Percentiles rank a stretch among this genome's conserved stretches.
These are phyloP conservation scores for Vitis rotundifolia DNA, from an alignment of 164 flowering plant genomes.

Conservation along the genomic window DNA sequence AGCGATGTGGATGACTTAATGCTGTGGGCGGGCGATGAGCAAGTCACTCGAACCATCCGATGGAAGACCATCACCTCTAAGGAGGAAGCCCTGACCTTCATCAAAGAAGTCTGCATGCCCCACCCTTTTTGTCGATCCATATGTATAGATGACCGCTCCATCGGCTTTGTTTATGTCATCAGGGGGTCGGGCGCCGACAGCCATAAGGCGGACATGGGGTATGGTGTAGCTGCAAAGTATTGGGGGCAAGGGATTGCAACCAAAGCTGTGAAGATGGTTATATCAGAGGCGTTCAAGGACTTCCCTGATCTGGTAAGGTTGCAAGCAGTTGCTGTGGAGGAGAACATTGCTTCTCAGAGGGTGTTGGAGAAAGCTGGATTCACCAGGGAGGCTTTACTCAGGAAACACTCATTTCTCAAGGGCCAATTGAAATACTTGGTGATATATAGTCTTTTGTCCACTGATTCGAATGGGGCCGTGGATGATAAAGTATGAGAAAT, in stretches of 20 bases:
- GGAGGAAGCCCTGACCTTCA: slow-evolving; percentile 33
- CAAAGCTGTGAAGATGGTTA: slow-evolving; percentile 30
- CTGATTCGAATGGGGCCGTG: background rate
- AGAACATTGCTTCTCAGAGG: slow-evolving; percentile 42
- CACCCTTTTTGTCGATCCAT: slow-evolving; percentile 46
- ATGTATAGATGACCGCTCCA: slow-evolving; percentile 33
- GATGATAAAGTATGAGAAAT: too few species aligned
- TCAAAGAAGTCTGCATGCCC: slow-evolving; percentile 27
- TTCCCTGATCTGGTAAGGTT: slow-evolving; percentile 34
- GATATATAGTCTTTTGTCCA: slow-evolving; percentile 29
- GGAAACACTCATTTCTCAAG: slow-evolving; percentile 31
- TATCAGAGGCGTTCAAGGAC: slow-evolving; percentile 31
- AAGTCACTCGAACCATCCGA: slow-evolving; percentile 18
- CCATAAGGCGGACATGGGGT: slow-evolving; percentile 32
- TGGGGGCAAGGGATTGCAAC: slow-evolving; percentile 43
- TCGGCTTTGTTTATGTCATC: slow-evolving; percentile 33
- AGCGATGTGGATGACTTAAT: slow-evolving; percentile 39
- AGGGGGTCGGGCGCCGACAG: slow-evolving; percentile 21
- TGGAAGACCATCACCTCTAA: slow-evolving; percentile 24
- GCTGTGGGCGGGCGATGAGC: slow-evolving; percentile 38
- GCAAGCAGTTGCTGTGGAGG: slow-evolving; percentile 30
- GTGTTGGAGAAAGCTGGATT: slow-evolving; percentile 55
- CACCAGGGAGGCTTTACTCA: slow-evolving; percentile 36
- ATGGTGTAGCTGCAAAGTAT: slow-evolving; percentile 27
- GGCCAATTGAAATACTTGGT: slow-evolving; percentile 31